These are phyloP conservation scores for Verticillium nubilum DNA, from an alignment of 2,329 filamentous ascomycete genomes.

Conservation along the genomic window DNA sequence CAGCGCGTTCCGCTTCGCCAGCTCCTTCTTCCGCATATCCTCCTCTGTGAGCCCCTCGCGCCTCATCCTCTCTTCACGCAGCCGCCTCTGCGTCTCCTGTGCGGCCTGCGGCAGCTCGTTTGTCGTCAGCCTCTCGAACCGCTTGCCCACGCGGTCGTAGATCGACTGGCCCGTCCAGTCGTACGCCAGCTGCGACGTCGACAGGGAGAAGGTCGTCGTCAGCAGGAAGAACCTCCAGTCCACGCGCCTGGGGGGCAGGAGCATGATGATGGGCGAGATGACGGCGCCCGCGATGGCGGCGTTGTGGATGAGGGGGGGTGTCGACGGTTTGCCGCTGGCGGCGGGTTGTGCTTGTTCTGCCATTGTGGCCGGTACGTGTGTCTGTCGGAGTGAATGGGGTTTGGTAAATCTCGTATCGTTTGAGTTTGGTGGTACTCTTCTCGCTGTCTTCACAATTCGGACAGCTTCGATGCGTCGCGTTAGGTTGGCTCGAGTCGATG, in stretches of 20 bases:
- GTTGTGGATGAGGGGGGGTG: constrained; percentile 36
- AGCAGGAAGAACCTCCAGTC: constrained; percentile 47
- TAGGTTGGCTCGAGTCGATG: not conserved
- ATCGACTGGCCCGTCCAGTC: constrained; percentile 53
- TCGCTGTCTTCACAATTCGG: not conserved
- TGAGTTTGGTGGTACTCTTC: not conserved
- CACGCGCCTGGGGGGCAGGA: constrained; percentile 45
- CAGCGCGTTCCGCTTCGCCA: constrained; percentile 23
- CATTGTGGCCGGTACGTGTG: constrained; percentile 1
- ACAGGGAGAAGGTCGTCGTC: constrained; percentile 42
- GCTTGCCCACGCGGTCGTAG: constrained; percentile 37
- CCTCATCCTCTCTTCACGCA: constrained; percentile 29
- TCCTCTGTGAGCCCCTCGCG: constrained; percentile 13
- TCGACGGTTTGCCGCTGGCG: constrained; percentile 7
- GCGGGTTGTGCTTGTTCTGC: constrained; percentile 5
- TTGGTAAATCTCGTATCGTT: not conserved
- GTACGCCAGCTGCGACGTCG: constrained; percentile 49
- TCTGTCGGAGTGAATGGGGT: not conserved
- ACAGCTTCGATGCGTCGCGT: not conserved
- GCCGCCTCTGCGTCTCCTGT: constrained; percentile 35
- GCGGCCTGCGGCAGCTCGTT: constrained; percentile 53
- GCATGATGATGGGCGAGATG: constrained; percentile 39
- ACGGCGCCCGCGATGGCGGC: constrained; percentile 42
- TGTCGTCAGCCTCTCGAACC: constrained; percentile 38
- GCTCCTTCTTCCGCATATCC: constrained; percentile 19